Conservation (phyloP, 345 rosid species). For the Rhizophora mangle region DNA sequence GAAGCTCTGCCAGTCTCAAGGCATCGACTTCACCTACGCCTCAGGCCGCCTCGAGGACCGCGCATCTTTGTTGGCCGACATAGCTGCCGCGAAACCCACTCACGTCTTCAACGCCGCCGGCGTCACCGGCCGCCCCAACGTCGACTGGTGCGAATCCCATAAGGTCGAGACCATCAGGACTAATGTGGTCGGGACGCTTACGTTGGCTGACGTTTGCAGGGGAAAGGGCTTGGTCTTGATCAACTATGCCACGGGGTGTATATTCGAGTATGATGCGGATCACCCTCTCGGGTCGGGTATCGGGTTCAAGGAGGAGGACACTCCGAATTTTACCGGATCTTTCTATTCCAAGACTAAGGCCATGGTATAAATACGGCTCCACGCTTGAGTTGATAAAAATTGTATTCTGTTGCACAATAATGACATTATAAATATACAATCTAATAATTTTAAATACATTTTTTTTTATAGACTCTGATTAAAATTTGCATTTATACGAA, state of each 20-base stretch:
- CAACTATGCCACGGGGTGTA: conserved; percentile 89
- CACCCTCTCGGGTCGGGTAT: conserved; percentile 76
- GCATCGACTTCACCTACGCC: conserved; percentile 63
- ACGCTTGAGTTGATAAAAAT: no score
- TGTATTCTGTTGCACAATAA: no score
- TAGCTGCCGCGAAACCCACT: conserved; percentile 55
- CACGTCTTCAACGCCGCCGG: conserved; percentile 97
- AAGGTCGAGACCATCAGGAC: conserved; percentile 92
- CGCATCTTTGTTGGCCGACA: conserved; percentile 57
- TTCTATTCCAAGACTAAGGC: conserved; percentile 95
- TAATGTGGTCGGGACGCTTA: conserved; percentile 82
- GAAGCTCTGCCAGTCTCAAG: conserved; percentile 59
- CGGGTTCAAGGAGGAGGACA: conserved; percentile 91
- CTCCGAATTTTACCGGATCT: conserved; percentile 83
- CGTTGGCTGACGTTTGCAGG: conserved; percentile 78
- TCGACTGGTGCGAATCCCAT: conserved; percentile 94
- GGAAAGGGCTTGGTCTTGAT: conserved; percentile 64
- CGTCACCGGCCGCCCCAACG: conserved; percentile 90
- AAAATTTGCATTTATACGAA: no score
- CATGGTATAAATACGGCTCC: conserved; percentile 42
- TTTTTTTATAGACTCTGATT: no score
- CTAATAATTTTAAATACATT: no score
- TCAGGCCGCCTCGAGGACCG: conserved; percentile 88
- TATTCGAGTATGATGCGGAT: conserved; percentile 72
- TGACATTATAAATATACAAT: no score